phyloP scores from a whole-genome alignment of 331 rosid species.

The Prunus yedoensis region DNA sequence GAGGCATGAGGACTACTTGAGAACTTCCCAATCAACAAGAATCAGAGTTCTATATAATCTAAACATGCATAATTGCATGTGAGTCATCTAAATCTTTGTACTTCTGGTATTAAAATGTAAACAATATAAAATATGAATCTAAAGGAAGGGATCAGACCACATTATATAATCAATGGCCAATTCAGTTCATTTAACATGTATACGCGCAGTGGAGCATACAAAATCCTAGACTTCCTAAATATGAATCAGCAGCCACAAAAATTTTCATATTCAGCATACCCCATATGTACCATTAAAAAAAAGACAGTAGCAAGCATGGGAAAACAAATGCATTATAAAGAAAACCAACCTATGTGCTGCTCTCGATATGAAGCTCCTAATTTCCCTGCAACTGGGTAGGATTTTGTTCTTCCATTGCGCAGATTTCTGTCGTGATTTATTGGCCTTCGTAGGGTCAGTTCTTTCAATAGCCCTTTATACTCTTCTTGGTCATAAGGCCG shows the following conservation, averaged over 20 bases:
- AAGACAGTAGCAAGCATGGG: background rate
- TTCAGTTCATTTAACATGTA: background rate
- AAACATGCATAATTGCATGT: background rate
- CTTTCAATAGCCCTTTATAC: slow-evolving; percentile 3
- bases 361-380: slow-evolving; percentile 49
- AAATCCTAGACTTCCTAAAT: background rate
- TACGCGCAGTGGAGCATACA: background rate
- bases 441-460: slow-evolving; percentile 19
- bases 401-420: slow-evolving; percentile 30
- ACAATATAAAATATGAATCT: background rate
- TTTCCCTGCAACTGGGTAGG: slow-evolving; percentile 16
- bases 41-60: background rate
- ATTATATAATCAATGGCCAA: background rate
- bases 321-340: background rate
- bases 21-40: background rate
- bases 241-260: background rate
- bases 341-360: slow-evolving; percentile 52
- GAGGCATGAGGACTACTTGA: too few species aligned
- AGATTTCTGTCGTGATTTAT: slow-evolving; percentile 29
- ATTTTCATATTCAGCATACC: background rate
- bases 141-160: background rate
- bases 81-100: background rate
- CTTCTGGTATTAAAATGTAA: background rate
- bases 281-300: background rate
- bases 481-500: slow-evolving; percentile 55